phyloP scores from a whole-genome alignment of 768 basidiomycete species.

The Paxillus ammoniavirescens region DNA sequence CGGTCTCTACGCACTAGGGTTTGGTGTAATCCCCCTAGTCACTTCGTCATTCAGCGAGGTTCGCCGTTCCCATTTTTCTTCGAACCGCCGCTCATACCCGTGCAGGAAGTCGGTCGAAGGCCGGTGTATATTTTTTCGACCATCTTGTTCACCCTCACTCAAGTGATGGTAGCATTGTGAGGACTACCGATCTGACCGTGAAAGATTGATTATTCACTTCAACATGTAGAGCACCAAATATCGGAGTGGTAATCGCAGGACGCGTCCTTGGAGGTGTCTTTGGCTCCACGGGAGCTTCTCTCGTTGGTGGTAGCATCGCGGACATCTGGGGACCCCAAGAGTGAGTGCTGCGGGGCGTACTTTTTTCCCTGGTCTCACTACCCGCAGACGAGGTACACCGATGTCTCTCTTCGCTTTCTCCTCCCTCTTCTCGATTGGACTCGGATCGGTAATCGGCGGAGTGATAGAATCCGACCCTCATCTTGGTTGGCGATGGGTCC shows the following conservation, averaged over 20 bases:
- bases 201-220: background rate
- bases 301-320: slow-evolving; percentile 68
- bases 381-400: slow-evolving; percentile 63
- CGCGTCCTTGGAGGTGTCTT: slow-evolving; percentile 63
- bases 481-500: slow-evolving; percentile 78
- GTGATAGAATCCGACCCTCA: slow-evolving; percentile 59
- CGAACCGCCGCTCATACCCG: background rate
- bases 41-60: slow-evolving; percentile 66
- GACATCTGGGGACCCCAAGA: slow-evolving; percentile 67
- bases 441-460: slow-evolving; percentile 63
- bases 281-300: slow-evolving; percentile 61
- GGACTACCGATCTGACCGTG: background rate
- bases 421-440: slow-evolving; percentile 54
- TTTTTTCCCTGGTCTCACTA: background rate
- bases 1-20: slow-evolving; percentile 56
- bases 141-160: slow-evolving; percentile 49
- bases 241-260: slow-evolving; percentile 55
- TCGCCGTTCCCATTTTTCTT: background rate
- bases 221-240: slow-evolving; percentile 36
- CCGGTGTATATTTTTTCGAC: slow-evolving; percentile 57
- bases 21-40: slow-evolving; percentile 58
- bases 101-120: slow-evolving; percentile 61
- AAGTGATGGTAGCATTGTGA: slow-evolving; percentile 38
- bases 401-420: slow-evolving; percentile 69
- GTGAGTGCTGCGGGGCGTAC: slow-evolving; percentile 34